These are phyloP conservation scores for Fusarium sulawesiense DNA, from an alignment of 2,329 filamentous ascomycete species.

Conservation along the genomic window DNA sequence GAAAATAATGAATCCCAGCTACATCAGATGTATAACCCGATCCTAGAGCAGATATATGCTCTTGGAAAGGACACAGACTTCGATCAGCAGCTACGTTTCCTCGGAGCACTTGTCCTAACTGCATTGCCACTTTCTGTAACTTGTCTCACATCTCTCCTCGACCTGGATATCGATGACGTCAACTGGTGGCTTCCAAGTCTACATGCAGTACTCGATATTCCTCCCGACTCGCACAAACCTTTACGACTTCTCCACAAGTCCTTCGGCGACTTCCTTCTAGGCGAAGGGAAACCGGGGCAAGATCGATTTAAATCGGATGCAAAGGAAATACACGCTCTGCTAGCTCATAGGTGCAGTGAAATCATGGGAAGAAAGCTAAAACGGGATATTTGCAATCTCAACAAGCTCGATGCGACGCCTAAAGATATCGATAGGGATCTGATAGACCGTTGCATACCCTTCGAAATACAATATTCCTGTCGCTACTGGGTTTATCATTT, in stretches of 20 bases:
- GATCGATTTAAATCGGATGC: not conserved
- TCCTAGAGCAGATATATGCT: not conserved
- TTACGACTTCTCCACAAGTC: not conserved
- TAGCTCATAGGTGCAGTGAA: not conserved
- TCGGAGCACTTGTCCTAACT: not conserved
- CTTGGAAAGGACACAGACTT: not conserved
- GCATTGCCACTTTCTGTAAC: not conserved
- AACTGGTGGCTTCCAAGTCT: not conserved
- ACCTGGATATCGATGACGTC: not conserved
- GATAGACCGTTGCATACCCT: not conserved
- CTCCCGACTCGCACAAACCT: not conserved
- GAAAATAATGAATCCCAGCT: not conserved
- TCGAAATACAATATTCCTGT: not conserved
- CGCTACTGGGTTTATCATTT: not conserved
- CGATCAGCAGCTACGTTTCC: not conserved
- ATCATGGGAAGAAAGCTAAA: rapidly evolving
- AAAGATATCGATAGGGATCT: too few species aligned
- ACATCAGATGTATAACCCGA: not conserved
- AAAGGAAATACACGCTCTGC: not conserved
- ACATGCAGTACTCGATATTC: not conserved
- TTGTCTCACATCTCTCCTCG: not conserved
- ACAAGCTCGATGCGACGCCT: not conserved
- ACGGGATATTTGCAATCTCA: not conserved
- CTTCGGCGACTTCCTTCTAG: not conserved
- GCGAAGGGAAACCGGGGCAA: rapidly evolving